A percentile compares a stretch with the other conserved stretches of the same genome.
Conservation (phyloP, 2,329 filamentous ascomycete genomes). For the Scleromitrula shiraiana region DNA sequence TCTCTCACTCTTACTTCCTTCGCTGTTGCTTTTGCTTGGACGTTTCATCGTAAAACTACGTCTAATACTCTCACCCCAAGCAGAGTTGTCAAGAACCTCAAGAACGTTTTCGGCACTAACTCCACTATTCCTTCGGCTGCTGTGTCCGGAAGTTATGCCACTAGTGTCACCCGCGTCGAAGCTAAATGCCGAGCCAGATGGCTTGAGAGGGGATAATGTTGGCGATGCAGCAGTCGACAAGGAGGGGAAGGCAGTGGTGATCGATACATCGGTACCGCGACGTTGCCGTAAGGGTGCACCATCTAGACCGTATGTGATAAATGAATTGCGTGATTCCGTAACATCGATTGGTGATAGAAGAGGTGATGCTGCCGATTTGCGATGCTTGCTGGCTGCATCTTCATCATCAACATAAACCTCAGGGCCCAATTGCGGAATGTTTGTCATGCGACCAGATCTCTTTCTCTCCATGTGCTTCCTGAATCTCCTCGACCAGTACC, state of each 20-base stretch:
- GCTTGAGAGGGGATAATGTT: constrained; percentile 23
- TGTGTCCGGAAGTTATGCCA: constrained; percentile 30
- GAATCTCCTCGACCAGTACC: constrained; percentile 79
- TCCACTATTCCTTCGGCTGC: constrained; percentile 56
- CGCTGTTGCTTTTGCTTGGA: constrained; percentile 19
- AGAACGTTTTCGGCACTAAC: constrained; percentile 72
- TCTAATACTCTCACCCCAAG: constrained; percentile 89
- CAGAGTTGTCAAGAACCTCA: constrained; percentile 78
- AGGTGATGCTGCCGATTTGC: constrained; percentile 13
- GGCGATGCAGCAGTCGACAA: constrained; percentile 15
- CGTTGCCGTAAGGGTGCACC: constrained; percentile 19
- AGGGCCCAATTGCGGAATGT: constrained; percentile 70
- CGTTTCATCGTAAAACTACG: constrained; percentile 70
- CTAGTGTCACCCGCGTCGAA: constrained; percentile 19
- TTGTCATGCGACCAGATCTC: constrained; percentile 66
- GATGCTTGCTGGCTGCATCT: constrained; percentile 31
- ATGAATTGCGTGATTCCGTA: constrained; percentile 21
- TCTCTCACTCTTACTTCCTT: not conserved
- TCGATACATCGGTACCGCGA: constrained; percentile 15
- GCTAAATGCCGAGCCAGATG: constrained; percentile 28
- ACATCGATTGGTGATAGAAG: constrained; percentile 23
- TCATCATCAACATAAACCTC: constrained; percentile 87
- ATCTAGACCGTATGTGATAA: constrained; percentile 26
- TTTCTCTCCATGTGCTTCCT: constrained; percentile 66
- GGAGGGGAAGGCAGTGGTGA: constrained; percentile 12